Evolutionary conservation across 495 filamentous ascomycete species (phyloP).

Genomic region (Amniculicola lignicola): DNA sequence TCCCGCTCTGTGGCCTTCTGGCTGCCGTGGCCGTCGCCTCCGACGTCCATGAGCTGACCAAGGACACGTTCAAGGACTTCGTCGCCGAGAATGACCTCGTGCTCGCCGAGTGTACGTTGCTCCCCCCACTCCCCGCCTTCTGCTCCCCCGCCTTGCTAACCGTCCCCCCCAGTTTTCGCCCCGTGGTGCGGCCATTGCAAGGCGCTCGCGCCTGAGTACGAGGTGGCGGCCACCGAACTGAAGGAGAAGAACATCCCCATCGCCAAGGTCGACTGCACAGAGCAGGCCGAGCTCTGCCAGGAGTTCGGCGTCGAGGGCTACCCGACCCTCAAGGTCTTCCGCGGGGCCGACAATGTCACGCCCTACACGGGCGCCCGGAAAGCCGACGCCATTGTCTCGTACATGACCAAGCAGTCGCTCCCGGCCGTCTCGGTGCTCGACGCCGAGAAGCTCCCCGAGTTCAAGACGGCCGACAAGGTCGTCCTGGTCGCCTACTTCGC

Average conservation of each 20-base stretch:
- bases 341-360: slow-evolving; percentile 74
- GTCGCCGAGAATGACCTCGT: slow-evolving; percentile 79
- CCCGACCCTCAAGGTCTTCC: slow-evolving; percentile 98
- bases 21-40: slow-evolving; percentile 66
- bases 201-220: slow-evolving; percentile 78
- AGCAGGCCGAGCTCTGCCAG: slow-evolving; percentile 86
- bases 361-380: slow-evolving; percentile 89
- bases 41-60: slow-evolving; percentile 79
- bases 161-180: slow-evolving; percentile 56
- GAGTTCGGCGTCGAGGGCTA: slow-evolving; percentile 91
- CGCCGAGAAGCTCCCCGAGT: slow-evolving; percentile 80
- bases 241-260: slow-evolving; percentile 94
- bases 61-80: slow-evolving; percentile 81
- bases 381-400: slow-evolving; percentile 85
- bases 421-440: slow-evolving; percentile 82
- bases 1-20: slow-evolving; percentile 40
- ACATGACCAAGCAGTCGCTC: slow-evolving; percentile 98
- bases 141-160: slow-evolving; percentile 14
- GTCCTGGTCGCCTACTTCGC: slow-evolving; percentile 86
- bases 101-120: slow-evolving; percentile 65
- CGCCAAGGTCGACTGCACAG: slow-evolving; percentile 96
- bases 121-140: not conserved
- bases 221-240: slow-evolving; percentile 85
- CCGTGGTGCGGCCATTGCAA: slow-evolving; percentile 81
- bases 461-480: slow-evolving; percentile 97